A percentile compares a stretch with the other conserved stretches of the same genome.
Conservation (phyloP, 1,139 yeast species). For the Suhomyces bolitotheri region DNA sequence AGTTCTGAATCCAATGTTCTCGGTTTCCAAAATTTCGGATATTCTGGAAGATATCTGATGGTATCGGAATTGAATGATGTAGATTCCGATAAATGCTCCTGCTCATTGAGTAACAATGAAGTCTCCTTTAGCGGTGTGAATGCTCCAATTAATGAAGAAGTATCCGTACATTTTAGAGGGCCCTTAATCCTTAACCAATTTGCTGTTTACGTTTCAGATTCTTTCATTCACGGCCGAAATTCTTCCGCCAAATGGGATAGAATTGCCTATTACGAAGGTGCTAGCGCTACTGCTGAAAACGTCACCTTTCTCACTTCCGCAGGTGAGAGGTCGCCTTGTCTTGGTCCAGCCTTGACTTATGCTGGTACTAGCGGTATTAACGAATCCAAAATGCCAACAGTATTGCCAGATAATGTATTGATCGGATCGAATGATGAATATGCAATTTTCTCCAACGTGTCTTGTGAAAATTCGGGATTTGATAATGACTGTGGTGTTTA, state of each 20-base stretch:
- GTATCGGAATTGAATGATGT: conserved; percentile 58
- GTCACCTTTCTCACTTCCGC: conserved; percentile 79
- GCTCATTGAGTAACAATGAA: conserved; percentile 57
- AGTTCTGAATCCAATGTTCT: conserved; percentile 14
- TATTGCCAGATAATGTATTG: conserved; percentile 58
- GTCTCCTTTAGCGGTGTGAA: conserved; percentile 68
- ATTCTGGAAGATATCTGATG: conserved; percentile 71
- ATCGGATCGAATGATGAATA: conserved; percentile 73
- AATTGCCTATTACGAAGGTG: conserved; percentile 59
- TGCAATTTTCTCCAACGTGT: conserved; percentile 68
- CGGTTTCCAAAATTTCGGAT: conserved; percentile 53
- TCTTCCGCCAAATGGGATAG: conserved; percentile 67
- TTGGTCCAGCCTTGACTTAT: conserved; percentile 86
- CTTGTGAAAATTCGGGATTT: conserved; percentile 54
- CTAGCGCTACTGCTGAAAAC: conserved; percentile 59
- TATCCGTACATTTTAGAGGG: conserved; percentile 93
- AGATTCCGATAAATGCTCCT: conserved; percentile 54
- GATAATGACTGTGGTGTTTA: conserved; percentile 80
- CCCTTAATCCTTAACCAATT: conserved; percentile 79
- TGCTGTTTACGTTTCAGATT: conserved; percentile 48
- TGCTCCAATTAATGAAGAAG: conserved; percentile 85
- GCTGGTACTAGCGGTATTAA: conserved; percentile 72
- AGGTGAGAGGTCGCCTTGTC: conserved; percentile 75
- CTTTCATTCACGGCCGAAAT: conserved; percentile 31
- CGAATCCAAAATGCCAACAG: conserved; percentile 61